These are phyloP conservation scores for Prunus yedoensis DNA, from an alignment of 331 rosid species.

Conservation along the genomic window DNA sequence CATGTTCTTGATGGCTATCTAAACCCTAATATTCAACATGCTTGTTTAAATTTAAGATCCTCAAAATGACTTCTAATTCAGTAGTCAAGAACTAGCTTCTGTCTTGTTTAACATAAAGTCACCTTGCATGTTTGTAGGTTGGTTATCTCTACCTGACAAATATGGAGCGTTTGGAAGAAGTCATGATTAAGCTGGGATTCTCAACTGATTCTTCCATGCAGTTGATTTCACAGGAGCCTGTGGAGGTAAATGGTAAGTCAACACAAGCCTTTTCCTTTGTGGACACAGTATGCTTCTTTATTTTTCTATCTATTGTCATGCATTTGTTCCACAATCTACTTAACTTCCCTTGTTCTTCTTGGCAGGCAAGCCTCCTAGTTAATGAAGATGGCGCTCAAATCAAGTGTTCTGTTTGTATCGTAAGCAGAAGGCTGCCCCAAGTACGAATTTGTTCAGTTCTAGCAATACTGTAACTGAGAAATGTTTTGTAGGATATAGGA, in stretches of 20 bases:
- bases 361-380: slow-evolving; percentile 9
- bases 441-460: background rate
- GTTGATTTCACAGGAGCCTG: slow-evolving; percentile 45
- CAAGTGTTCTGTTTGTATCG: background rate
- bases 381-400: background rate
- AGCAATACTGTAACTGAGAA: background rate
- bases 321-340: background rate
- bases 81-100: background rate
- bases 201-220: slow-evolving; percentile 64
- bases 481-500: background rate
- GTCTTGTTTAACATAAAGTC: slow-evolving; percentile 24
- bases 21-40: background rate
- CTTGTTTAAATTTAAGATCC: background rate
- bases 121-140: slow-evolving; percentile 44
- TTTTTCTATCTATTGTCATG: background rate
- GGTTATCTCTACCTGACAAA: slow-evolving; percentile 85
- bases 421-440: background rate
- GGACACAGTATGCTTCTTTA: background rate
- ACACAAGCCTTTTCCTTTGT: background rate
- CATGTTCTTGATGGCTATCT: background rate
- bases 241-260: slow-evolving; percentile 44
- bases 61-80: no score
- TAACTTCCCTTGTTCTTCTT: background rate
- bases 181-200: slow-evolving; percentile 80
- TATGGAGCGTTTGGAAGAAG: slow-evolving; percentile 71